Percentiles rank a stretch among this genome's conserved stretches.
phyloP scores from a whole-genome alignment of 345 rosid genomes.

The Brassica cretica region DNA sequence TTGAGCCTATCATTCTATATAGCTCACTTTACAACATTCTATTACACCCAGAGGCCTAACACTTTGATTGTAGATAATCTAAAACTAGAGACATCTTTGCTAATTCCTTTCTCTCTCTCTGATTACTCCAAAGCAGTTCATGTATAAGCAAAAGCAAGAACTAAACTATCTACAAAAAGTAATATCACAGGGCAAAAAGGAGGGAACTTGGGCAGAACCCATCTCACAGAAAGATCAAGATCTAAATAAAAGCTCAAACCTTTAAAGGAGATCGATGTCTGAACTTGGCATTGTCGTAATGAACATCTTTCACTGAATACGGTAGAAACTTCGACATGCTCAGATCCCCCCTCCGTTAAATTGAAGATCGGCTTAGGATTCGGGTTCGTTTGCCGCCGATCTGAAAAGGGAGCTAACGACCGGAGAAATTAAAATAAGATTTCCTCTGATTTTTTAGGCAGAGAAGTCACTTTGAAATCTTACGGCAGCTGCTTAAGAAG shows the following conservation, averaged over 20 bases:
- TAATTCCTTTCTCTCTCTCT: background rate
- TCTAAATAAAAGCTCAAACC: conserved; percentile 40
- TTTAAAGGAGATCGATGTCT: conserved; percentile 73
- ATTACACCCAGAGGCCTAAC: conserved; percentile 6
- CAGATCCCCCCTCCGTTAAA: background rate
- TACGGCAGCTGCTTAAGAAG: conserved; percentile 23
- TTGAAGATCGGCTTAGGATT: conserved; percentile 23
- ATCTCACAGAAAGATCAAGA: conserved; percentile 20
- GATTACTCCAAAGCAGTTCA: background rate
- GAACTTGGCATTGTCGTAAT: conserved; percentile 95
- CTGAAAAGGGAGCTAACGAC: conserved; percentile 7
- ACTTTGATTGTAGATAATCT: background rate
- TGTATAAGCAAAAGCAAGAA: background rate
- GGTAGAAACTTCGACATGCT: conserved; percentile 76
- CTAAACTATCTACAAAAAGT: background rate
- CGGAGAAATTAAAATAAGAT: background rate
- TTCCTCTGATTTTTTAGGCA: background rate
- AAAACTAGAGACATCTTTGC: background rate
- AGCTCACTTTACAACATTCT: background rate
- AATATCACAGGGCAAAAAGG: background rate
- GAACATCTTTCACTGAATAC: conserved; percentile 76
- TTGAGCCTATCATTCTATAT: too few species aligned
- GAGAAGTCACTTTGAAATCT: conserved; percentile 29
- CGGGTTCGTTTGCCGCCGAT: conserved; percentile 8
- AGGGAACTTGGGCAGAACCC: conserved; percentile 21